Conservation (phyloP, 2,329 filamentous ascomycete genomes). For the Clarireedia homoeocarpa region DNA sequence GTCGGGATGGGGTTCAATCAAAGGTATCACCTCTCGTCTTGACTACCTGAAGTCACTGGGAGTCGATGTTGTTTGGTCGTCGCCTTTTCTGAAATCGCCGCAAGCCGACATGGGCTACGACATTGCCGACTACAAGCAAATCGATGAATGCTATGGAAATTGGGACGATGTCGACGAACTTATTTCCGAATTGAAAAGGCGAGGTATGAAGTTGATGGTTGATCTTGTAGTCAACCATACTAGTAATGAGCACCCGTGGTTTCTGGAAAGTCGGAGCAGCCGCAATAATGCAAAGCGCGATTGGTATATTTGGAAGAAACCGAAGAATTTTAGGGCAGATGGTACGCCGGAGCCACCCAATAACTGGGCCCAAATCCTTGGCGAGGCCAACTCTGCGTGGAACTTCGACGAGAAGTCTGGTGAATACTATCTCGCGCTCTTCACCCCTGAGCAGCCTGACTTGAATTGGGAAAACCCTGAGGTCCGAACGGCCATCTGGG, state of each 20-base stretch:
- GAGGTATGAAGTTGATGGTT: slow-evolving; percentile 60
- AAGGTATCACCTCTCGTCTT: slow-evolving; percentile 54
- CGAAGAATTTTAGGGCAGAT: slow-evolving; percentile 22
- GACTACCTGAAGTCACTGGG: slow-evolving; percentile 54
- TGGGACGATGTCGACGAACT: slow-evolving; percentile 53
- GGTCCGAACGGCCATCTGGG: slow-evolving; percentile 59
- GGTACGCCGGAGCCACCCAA: slow-evolving; percentile 35
- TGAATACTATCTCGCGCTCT: slow-evolving; percentile 54
- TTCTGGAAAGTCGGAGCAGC: slow-evolving; percentile 42
- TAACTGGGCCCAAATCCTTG: slow-evolving; percentile 35
- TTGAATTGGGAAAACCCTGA: slow-evolving; percentile 68
- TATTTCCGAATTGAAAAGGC: slow-evolving; percentile 50
- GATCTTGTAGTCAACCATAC: slow-evolving; percentile 72
- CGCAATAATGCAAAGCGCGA: slow-evolving; percentile 46
- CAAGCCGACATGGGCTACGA: slow-evolving; percentile 68
- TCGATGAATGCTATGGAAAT: slow-evolving; percentile 60
- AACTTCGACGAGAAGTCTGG: slow-evolving; percentile 42
- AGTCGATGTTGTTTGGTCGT: slow-evolving; percentile 59
- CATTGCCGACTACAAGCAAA: slow-evolving; percentile 59
- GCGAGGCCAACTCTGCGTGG: slow-evolving; percentile 36
- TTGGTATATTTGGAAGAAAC: slow-evolving; percentile 57
- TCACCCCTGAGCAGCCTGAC: slow-evolving; percentile 63
- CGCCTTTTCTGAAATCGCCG: slow-evolving; percentile 57
- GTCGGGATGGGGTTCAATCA: slow-evolving; percentile 53
- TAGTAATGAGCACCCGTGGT: slow-evolving; percentile 45